Base-by-base conservation (phyloP, 2,329 filamentous ascomycete species). In the Alternaria sp. region DNA sequence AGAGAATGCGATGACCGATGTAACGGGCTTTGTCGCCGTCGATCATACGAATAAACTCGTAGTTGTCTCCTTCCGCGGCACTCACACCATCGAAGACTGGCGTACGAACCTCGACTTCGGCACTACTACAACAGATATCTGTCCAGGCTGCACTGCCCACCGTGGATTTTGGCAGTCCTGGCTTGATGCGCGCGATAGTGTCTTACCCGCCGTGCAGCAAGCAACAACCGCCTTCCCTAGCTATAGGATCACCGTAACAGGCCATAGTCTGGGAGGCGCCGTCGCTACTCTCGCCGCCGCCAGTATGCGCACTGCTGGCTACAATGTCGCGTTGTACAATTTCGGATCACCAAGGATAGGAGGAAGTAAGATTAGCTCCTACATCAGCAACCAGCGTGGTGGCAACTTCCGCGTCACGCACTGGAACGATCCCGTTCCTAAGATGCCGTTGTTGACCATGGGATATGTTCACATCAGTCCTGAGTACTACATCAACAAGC, bases 301-400 rank as follows among this genome's bases (percentile, higher is more conserved):
- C 0, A 82, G 87, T 71, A 79, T 79, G 33, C 71, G 77, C 2
- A 76, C 73, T 25, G 18, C 50, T 4, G 75, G 75, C 5, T 63
- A 72, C 25, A 58, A 20, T 0, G 71, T 72, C 2, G 68, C 71
- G 1, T 51, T 78, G 9, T 91, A 89, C 82, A 88, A 86, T 2
- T 92, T 86, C 78, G 90, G 90, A 60, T 84, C 87, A 10, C 90
- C 90, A 2, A 87, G 90, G n/a, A 83, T 89, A n/a, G 90, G 87
- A 66, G 90, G 91, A 76, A 70, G 72, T 1, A 83, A 77, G n/a
- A 84, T 90, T 62, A 86, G 84, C 63, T 72, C 81, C 57, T 90
- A 84, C 73, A 83, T 92, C 67, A 84, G 84, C 9, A 73, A 73
- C 46, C 88, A 90, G 75, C 58, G 81, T 4, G 80, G 83, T 57